A percentile compares a stretch with the other conserved stretches of the same genome.
Evolutionary conservation across 2,329 filamentous ascomycete genomes (phyloP).

Genomic region (Coleophoma eucalyptorum): DNA sequence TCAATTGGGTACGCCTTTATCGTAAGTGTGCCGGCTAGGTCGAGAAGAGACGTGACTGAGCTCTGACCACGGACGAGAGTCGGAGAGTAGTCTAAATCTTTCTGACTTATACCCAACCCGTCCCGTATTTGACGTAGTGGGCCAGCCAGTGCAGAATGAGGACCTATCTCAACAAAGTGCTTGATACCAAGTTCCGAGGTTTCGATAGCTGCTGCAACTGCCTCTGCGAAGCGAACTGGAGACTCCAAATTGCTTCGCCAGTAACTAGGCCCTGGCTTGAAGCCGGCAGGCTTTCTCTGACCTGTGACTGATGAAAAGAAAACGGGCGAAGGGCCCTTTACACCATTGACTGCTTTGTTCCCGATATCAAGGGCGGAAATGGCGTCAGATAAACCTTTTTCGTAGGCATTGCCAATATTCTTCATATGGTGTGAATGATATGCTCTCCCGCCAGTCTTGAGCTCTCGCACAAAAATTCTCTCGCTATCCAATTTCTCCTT

Average conservation of each 20-base stretch:
- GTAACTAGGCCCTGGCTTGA: not conserved
- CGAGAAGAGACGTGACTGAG: not conserved
- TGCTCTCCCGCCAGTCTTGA: conserved; percentile 12
- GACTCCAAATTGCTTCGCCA: conserved; percentile 4
- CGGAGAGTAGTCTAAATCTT: no score
- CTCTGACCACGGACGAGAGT: not conserved
- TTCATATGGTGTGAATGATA: conserved; percentile 16
- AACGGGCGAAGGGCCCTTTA: not conserved
- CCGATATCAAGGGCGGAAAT: not conserved
- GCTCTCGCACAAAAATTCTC: conserved; percentile 9
- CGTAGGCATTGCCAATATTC: not conserved
- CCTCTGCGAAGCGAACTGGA: conserved; percentile 3
- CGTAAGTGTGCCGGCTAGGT: not conserved
- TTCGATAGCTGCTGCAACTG: not conserved
- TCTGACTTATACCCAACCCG: not conserved
- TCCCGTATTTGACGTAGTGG: not conserved
- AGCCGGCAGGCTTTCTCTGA: not conserved
- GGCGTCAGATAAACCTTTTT: not conserved
- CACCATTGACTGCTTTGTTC: not conserved
- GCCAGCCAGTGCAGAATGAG: conserved; percentile 22
- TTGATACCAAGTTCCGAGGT: conserved; percentile 9
- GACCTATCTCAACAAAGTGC: conserved; percentile 19
- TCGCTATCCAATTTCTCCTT: conserved; percentile 6
- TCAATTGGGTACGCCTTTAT: not conserved
- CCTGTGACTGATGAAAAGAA: not conserved